Conservation (phyloP, 1,284 basidiomycete species). For the Schizopora paradoxa region DNA sequence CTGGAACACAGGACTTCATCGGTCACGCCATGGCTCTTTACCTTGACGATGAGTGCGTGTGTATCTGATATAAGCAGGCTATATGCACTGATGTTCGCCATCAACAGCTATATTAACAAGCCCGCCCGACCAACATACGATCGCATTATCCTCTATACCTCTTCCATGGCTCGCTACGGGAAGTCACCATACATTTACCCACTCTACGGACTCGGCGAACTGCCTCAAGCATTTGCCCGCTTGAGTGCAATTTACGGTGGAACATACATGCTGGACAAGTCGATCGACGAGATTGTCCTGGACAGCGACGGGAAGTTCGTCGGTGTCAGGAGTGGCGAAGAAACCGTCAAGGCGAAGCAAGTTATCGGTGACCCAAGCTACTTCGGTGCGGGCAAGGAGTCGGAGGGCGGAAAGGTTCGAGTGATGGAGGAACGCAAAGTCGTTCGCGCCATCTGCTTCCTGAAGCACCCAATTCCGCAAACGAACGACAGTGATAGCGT, state of each 20-base stretch:
- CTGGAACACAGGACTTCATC: constrained; percentile 98
- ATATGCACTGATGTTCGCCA: too few relatives aligned
- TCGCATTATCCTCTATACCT: constrained; percentile 95
- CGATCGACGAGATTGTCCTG: constrained; percentile 87
- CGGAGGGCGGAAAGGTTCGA: constrained; percentile 73
- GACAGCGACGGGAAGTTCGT: constrained; percentile 85
- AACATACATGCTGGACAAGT: constrained; percentile 99
- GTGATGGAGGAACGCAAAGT: constrained; percentile 94
- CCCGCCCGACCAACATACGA: constrained; percentile 89
- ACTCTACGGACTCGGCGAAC: constrained; percentile 96
- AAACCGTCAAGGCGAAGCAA: constrained; percentile 96
- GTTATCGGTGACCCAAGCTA: constrained; percentile 99
- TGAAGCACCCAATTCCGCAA: constrained; percentile 97
- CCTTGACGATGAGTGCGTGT: constrained; percentile 91
- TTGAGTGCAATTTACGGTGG: constrained; percentile 98
- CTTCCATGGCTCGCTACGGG: constrained; percentile 98
- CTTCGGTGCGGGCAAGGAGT: constrained; percentile 71
- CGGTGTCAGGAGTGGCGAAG: constrained; percentile 85
- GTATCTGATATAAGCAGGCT: not conserved
- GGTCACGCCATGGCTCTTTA: constrained; percentile 99
- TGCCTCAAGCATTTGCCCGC: constrained; percentile 98
- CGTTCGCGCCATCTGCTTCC: constrained; percentile 93
- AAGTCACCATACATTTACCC: constrained; percentile 99
- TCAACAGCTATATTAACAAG: constrained; percentile 82
- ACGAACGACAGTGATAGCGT: constrained; percentile 94